These are phyloP conservation scores for Cyberlindnera euphorbiae DNA, from an alignment of 805 yeast genomes.

Conservation along the genomic window DNA sequence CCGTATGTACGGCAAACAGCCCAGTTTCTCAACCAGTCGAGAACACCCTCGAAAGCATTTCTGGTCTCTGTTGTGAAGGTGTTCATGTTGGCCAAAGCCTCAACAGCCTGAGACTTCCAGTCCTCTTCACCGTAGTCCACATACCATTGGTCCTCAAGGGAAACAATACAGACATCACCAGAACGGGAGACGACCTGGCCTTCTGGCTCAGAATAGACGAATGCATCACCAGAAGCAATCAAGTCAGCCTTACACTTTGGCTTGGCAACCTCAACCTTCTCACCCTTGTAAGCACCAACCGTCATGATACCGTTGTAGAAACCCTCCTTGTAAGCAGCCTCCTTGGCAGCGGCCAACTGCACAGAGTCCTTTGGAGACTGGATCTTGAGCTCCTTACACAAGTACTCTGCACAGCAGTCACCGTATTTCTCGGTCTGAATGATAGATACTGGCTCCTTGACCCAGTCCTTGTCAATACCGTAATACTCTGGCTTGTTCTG, in stretches of 20 bases:
- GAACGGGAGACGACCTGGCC: conserved; percentile 85
- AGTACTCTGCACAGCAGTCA: conserved; percentile 75
- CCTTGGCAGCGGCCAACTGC: conserved; percentile 88
- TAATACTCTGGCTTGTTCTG: conserved; percentile 88
- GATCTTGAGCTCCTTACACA: conserved; percentile 84
- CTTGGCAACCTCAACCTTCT: conserved; percentile 87
- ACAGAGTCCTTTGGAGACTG: conserved; percentile 90
- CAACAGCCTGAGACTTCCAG: conserved; percentile 85
- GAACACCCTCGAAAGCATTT: conserved; percentile 88
- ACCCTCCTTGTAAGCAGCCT: conserved; percentile 93
- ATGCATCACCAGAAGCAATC: conserved; percentile 72
- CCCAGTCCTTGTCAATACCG: conserved; percentile 84
- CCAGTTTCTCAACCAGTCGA: conserved; percentile 98
- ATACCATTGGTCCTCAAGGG: conserved; percentile 98
- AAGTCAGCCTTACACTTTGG: conserved; percentile 79
- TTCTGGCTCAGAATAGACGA: conserved; percentile 94
- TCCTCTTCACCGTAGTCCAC: conserved; percentile 89
- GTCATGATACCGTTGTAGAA: conserved; percentile 84
- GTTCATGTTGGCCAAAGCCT: conserved; percentile 72
- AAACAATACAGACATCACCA: conserved; percentile 94
- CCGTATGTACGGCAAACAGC: conserved; percentile 97
- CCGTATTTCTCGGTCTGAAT: conserved; percentile 84
- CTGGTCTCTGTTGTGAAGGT: conserved; percentile 79
- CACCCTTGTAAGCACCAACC: conserved; percentile 80
- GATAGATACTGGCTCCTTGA: conserved; percentile 67